Evolutionary conservation across 805 yeast species (phyloP).

Genomic region (Schizosaccharomyces cryophilus): DNA sequence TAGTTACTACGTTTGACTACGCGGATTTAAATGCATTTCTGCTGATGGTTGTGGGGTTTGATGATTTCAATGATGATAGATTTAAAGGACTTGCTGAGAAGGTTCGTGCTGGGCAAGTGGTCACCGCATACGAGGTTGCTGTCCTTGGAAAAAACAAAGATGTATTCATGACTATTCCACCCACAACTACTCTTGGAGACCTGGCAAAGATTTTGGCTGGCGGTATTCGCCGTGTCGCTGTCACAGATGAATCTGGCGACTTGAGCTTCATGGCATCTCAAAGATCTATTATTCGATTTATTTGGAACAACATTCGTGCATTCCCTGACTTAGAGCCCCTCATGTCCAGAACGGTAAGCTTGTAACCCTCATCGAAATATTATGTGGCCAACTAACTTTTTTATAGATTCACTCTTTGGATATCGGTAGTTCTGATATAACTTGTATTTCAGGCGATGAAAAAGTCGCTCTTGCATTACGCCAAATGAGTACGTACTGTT

Average conservation of each 20-base stretch:
- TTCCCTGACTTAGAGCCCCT: conserved; percentile 62
- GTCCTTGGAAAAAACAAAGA: conserved; percentile 59
- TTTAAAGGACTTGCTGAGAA: background rate
- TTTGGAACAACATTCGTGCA: conserved; percentile 81
- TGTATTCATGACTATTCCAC: conserved; percentile 59
- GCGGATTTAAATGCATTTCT: conserved; percentile 73
- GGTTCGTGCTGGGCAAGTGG: background rate
- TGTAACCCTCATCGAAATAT: background rate
- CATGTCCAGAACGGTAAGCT: conserved; percentile 36
- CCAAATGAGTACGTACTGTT: conserved; percentile 28
- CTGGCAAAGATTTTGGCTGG: conserved; percentile 78
- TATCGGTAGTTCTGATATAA: conserved; percentile 50
- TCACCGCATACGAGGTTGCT: conserved; percentile 30
- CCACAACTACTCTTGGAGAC: conserved; percentile 30
- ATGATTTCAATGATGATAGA: background rate
- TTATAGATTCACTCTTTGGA: conserved; percentile 23
- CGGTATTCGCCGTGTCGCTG: conserved; percentile 55
- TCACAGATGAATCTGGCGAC: conserved; percentile 2
- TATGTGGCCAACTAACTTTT: background rate
- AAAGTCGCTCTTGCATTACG: conserved; percentile 64
- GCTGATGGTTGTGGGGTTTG: conserved; percentile 44
- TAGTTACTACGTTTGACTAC: conserved; percentile 74
- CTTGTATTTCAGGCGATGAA: conserved; percentile 69
- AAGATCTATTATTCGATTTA: conserved; percentile 56
- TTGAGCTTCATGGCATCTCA: conserved; percentile 65